A percentile compares a stretch with the other conserved stretches of the same genome.
Conservation (phyloP, 1,284 basidiomycete genomes). For the Gastroboletus turbinatus region DNA sequence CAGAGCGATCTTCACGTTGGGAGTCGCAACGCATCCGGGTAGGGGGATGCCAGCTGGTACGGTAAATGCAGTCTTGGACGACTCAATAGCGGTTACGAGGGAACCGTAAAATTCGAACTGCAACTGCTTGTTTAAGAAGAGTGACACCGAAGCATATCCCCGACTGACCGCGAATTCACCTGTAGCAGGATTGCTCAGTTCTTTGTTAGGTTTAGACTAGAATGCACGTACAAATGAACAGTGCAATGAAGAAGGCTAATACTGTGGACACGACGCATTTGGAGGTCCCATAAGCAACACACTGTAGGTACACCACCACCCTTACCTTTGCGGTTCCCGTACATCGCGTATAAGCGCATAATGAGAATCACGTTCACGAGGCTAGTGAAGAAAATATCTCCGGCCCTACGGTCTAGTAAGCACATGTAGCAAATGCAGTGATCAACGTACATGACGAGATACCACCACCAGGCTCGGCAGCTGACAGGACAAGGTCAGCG, state of each 20-base stretch:
- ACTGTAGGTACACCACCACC: no score
- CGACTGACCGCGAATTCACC: neutral
- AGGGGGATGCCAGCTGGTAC: conserved; percentile 1
- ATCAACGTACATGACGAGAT: neutral
- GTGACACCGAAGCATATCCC: neutral
- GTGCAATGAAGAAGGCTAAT: neutral
- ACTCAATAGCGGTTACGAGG: neutral
- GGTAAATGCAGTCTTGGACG: neutral
- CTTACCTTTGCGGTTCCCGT: conserved; percentile 6
- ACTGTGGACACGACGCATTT: neutral
- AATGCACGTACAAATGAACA: neutral
- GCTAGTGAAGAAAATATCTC: conserved; percentile 1
- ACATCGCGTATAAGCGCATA: conserved; percentile 6
- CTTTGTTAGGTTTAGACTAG: neutral
- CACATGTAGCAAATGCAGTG: neutral
- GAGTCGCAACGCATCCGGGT: neutral
- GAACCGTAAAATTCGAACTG: conserved; percentile 6
- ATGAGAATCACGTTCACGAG: conserved; percentile 4
- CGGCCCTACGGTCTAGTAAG: neutral
- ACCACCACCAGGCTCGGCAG: conserved; percentile 4
- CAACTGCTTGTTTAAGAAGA: neutral
- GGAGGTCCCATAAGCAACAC: neutral
- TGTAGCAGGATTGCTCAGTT: neutral
- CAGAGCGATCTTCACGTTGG: neutral
- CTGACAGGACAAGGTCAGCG: neutral